Percentiles rank a stretch among this genome's conserved stretches.
Conservation (phyloP, 441 rosid species). For the Pelargonium cotyledonis region DNA sequence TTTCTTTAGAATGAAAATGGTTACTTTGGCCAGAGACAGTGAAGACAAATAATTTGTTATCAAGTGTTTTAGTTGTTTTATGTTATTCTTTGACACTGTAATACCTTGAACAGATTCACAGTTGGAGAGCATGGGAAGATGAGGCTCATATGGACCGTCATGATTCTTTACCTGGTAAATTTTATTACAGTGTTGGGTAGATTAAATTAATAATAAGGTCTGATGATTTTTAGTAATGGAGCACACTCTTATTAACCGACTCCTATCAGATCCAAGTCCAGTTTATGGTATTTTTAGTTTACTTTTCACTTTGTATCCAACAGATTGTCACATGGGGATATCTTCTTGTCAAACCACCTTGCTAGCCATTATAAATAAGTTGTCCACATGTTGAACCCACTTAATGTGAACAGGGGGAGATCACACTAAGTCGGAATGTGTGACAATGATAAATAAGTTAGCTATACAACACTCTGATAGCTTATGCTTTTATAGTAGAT, state of each 20-base stretch:
- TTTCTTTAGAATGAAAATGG: not conserved
- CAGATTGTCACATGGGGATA: not conserved
- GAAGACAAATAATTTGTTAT: not conserved
- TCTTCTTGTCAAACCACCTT: not conserved
- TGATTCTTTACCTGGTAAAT: slow-evolving; percentile 51
- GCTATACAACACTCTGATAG: not conserved
- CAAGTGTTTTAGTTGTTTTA: not conserved
- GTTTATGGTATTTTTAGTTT: not conserved
- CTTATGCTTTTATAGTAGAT: not conserved
- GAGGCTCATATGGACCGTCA: slow-evolving; percentile 61
- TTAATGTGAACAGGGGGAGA: not conserved
- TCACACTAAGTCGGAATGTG: not conserved
- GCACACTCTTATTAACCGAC: not conserved
- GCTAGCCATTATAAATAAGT: not conserved
- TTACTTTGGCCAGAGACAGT: not conserved
- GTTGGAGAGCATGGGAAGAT: slow-evolving; percentile 90
- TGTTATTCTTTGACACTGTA: slow-evolving; percentile 17
- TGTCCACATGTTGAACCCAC: not conserved
- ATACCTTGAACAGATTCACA: slow-evolving; percentile 52
- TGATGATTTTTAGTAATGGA: not conserved
- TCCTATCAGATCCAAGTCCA: not conserved
- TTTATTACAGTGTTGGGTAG: slow-evolving; percentile 2
- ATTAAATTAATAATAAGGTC: not conserved
- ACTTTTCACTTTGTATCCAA: not conserved
- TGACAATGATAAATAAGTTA: not conserved